Evolutionary conservation across 2,329 filamentous ascomycete genomes (phyloP).

Genomic region (Geosmithia putterillii): DNA sequence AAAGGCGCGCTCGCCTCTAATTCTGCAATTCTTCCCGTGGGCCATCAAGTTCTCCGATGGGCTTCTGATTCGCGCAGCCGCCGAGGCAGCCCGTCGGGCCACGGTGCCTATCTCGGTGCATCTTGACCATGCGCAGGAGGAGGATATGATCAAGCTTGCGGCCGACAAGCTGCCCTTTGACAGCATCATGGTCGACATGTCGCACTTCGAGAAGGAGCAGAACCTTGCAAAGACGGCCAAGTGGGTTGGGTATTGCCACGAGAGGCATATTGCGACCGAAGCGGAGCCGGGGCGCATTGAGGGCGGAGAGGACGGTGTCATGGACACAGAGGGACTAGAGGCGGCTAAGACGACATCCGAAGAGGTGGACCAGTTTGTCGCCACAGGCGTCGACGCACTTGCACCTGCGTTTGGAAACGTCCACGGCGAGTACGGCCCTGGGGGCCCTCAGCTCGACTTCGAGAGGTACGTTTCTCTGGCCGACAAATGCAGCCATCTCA

Average conservation of each 20-base stretch:
- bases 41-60: conserved; percentile 49
- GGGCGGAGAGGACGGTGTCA: conserved; percentile 58
- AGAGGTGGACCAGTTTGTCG: conserved; percentile 57
- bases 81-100: conserved; percentile 41
- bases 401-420: conserved; percentile 69
- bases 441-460: conserved; percentile 48
- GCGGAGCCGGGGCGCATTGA: conserved; percentile 56
- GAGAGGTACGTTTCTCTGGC: conserved; percentile 20
- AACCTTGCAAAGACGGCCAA: conserved; percentile 54
- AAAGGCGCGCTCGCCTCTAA: conserved; percentile 48
- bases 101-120: conserved; percentile 49
- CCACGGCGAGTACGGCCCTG: conserved; percentile 58
- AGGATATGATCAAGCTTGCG: conserved; percentile 42
- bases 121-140: conserved; percentile 54
- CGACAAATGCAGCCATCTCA: too few species aligned
- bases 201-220: conserved; percentile 57
- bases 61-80: conserved; percentile 38
- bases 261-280: conserved; percentile 52
- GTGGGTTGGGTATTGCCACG: conserved; percentile 48
- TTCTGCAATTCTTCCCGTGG: conserved; percentile 65
- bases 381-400: conserved; percentile 62
- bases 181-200: conserved; percentile 69
- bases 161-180: conserved; percentile 49
- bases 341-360: conserved; percentile 51
- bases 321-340: conserved; percentile 37